Percentiles rank a stretch among this genome's conserved stretches.
Evolutionary conservation across 768 basidiomycete genomes (phyloP).

Genomic region (Agrocybe chaxingu): DNA sequence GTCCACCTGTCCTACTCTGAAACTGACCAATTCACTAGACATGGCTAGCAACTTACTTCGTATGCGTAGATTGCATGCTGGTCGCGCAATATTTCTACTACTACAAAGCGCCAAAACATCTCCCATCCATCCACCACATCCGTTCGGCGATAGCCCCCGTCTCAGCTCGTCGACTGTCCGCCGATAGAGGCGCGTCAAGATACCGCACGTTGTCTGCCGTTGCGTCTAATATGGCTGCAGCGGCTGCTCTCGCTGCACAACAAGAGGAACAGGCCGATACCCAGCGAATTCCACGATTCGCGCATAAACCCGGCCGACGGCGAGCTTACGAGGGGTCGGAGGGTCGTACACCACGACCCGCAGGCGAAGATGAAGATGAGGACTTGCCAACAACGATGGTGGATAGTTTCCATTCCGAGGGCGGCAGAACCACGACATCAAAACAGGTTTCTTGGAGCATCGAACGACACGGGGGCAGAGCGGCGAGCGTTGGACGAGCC

Average conservation of each 20-base stretch:
- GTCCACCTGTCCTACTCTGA: not conserved
- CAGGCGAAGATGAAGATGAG: slow-evolving; percentile 27
- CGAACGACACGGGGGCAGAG: slow-evolving; percentile 43
- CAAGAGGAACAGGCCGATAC: slow-evolving; percentile 45
- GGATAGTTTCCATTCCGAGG: slow-evolving; percentile 79
- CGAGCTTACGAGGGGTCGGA: slow-evolving; percentile 3
- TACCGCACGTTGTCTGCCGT: slow-evolving; percentile 69
- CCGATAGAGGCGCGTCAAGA: slow-evolving; percentile 52
- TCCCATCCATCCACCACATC: slow-evolving; percentile 28
- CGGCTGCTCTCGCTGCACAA: slow-evolving; percentile 67
- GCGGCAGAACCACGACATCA: slow-evolving; percentile 38
- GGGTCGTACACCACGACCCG: slow-evolving; percentile 12
- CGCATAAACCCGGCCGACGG: slow-evolving; percentile 6
- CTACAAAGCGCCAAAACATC: slow-evolving; percentile 33
- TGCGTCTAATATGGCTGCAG: slow-evolving; percentile 69
- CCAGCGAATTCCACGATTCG: slow-evolving; percentile 14
- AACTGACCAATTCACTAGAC: slow-evolving; percentile 45
- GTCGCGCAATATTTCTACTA: slow-evolving; percentile 85
- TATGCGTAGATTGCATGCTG: slow-evolving; percentile 73
- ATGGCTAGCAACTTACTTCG: slow-evolving; percentile 90
- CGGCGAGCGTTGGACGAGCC: slow-evolving; percentile 42
- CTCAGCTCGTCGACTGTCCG: slow-evolving; percentile 41
- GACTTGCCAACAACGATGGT: slow-evolving; percentile 54
- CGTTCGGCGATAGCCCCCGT: slow-evolving; percentile 41
- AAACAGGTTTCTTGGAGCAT: slow-evolving; percentile 70